Evolutionary conservation across 1,284 basidiomycete genomes (phyloP), one percentile per base, ranked within the genome.

Genomic region (Mycosarcoma maydis): DNA sequence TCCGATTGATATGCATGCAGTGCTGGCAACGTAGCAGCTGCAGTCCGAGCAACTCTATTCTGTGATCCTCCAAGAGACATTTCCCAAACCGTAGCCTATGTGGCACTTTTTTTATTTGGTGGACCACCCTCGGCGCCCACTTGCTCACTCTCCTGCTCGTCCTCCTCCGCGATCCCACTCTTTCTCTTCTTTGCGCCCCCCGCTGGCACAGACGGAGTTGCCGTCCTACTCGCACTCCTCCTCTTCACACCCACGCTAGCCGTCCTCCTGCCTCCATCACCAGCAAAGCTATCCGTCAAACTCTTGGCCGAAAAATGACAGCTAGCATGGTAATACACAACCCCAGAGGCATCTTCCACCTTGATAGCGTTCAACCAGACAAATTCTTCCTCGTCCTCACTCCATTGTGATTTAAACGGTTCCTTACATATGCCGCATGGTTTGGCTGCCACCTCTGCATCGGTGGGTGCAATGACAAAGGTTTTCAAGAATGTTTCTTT

Each of bases 401-500:
- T 85, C 83, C 92, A 98, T 83, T 98, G 95, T 69, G 90, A 88
- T 85, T 92, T 92, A 83, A 98, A 87, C 51, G 83, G 83, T 83
- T 99, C 96, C 85, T 97, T 96, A 87, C 96, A 98, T 67, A 99
- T 92, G 16, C 93, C 93, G 85, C 96, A 99, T 38, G 90, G 89
- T 68, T 90, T 85, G 50, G 90, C 89, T 80, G 94, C 91, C 82
- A 92, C 89, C 70, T 89, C 91, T 19, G 90, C 86, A 29, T 85
- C 84, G 2, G 77, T 70, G 0, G 94, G 94, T 26, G 94, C 91
- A 68, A 92, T 87, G 70, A 98, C 91, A 90, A 74, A 75, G 1
- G 67, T 52, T 16, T 64, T 59, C 1, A 70, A 62, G 11, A 68
- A 68, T 76, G 89, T 89, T 48, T 89, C 87, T 76, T 87, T 87